Evolutionary conservation across 2,329 filamentous ascomycete species (phyloP).

Genomic region (Kalaharituber pfeilii): DNA sequence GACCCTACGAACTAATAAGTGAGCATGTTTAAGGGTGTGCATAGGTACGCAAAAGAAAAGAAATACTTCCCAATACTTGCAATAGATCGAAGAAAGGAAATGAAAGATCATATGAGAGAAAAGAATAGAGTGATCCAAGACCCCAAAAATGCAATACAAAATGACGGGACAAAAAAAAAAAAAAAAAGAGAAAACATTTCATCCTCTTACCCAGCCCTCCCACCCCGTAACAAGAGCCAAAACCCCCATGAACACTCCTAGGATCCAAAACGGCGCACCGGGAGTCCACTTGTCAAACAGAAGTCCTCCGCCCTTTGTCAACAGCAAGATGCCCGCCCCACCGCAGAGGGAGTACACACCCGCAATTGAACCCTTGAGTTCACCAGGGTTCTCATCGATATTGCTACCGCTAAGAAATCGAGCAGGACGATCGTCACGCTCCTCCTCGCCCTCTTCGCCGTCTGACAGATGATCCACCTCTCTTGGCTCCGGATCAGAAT

Average conservation of each 20-base stretch:
- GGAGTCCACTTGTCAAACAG: conserved; percentile 61
- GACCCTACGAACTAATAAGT: no score
- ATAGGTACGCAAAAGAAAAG: no score
- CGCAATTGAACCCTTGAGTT: conserved; percentile 82
- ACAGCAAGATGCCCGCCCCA: conserved; percentile 69
- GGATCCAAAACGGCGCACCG: conserved; percentile 82
- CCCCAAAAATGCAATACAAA: background rate
- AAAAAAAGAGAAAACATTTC: no score
- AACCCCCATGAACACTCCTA: conserved; percentile 70
- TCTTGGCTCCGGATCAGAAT: conserved; percentile 15
- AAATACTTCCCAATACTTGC: no score
- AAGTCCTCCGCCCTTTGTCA: conserved; percentile 79
- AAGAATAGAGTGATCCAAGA: background rate
- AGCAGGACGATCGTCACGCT: conserved; percentile 27
- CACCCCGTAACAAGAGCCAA: conserved; percentile 37
- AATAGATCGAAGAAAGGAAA: no score
- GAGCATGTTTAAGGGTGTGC: no score
- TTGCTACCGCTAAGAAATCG: conserved; percentile 18
- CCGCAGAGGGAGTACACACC: conserved; percentile 87
- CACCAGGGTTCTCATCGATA: conserved; percentile 26
- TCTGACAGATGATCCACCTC: conserved; percentile 6
- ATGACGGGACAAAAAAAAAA: background rate
- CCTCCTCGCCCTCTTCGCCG: conserved; percentile 8
- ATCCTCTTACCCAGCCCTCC: conserved; percentile 3
- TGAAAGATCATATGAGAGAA: background rate